These are phyloP conservation scores for Pseudocercospora cruenta DNA, from an alignment of 2,329 filamentous ascomycete species.

Conservation along the genomic window DNA sequence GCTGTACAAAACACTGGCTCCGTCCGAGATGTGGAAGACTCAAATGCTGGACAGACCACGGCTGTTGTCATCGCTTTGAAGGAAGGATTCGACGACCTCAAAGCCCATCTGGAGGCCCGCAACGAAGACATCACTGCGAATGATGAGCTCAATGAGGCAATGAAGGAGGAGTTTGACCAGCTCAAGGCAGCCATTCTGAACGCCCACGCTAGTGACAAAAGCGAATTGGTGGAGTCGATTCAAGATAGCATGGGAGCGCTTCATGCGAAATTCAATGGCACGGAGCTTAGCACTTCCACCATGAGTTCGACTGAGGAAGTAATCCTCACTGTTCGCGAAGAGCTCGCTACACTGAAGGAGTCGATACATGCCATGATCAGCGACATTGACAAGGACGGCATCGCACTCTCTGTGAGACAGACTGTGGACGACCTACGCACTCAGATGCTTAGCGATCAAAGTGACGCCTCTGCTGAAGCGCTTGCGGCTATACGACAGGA, in stretches of 20 bases:
- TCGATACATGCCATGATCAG: slow-evolving; percentile 58
- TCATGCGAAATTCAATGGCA: slow-evolving; percentile 48
- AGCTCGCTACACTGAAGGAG: slow-evolving; percentile 65
- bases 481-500: slow-evolving; percentile 49
- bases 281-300: slow-evolving; percentile 34
- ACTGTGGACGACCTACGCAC: slow-evolving; percentile 49
- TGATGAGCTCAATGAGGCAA: slow-evolving; percentile 64
- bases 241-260: slow-evolving; percentile 55
- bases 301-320: slow-evolving; percentile 49
- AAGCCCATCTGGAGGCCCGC: slow-evolving; percentile 29
- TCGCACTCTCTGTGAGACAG: slow-evolving; percentile 67
- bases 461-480: slow-evolving; percentile 46
- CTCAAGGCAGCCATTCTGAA: slow-evolving; percentile 76
- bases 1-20: slow-evolving; percentile 52
- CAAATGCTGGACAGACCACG: slow-evolving; percentile 30
- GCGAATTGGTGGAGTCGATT: slow-evolving; percentile 65
- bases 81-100: slow-evolving; percentile 38
- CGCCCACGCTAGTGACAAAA: slow-evolving; percentile 59
- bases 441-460: slow-evolving; percentile 44
- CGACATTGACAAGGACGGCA: slow-evolving; percentile 57
- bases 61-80: slow-evolving; percentile 39
- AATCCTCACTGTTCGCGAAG: slow-evolving; percentile 57
- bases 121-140: slow-evolving; percentile 33
- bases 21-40: slow-evolving; percentile 30
- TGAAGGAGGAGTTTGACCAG: slow-evolving; percentile 81